Evolutionary conservation across 2,329 filamentous ascomycete genomes (phyloP).

Genomic region (Xylaria multiplex): DNA sequence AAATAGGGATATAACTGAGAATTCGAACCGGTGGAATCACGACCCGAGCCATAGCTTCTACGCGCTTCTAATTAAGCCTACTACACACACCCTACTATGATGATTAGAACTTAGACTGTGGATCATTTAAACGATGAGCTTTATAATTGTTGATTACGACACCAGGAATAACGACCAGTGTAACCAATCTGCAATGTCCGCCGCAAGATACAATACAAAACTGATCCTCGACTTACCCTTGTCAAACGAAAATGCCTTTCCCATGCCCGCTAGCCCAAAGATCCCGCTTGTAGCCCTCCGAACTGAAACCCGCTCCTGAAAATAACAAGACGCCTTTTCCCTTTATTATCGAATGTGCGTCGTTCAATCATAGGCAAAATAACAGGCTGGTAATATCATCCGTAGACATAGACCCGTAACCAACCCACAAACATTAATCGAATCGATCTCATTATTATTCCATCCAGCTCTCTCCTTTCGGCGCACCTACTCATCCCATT

Average conservation of each 20-base stretch:
- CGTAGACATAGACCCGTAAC: background rate
- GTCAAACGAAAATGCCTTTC: constrained; percentile 19
- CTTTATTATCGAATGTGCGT: constrained; percentile 10
- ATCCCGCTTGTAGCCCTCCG: background rate
- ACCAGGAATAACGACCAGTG: background rate
- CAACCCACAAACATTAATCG: background rate
- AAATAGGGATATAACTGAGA: no score
- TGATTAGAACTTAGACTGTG: no score
- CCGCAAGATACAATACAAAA: constrained; percentile 1
- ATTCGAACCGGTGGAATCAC: no score
- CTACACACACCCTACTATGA: no score
- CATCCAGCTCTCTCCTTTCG: background rate
- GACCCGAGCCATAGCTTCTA: background rate
- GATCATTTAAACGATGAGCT: background rate
- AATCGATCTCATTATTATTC: background rate
- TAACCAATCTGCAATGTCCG: background rate
- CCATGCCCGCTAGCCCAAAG: constrained; percentile 18
- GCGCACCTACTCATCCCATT: constrained; percentile 14
- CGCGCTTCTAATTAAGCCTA: background rate
- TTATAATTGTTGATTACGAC: background rate
- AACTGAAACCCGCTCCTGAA: constrained; percentile 9
- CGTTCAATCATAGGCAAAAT: constrained; percentile 17
- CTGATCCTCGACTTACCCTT: background rate
- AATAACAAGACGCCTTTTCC: constrained; percentile 5
- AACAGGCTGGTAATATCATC: background rate